Base-by-base conservation (phyloP, 495 filamentous ascomycete genomes). In the Penicillium simplicissimum region DNA sequence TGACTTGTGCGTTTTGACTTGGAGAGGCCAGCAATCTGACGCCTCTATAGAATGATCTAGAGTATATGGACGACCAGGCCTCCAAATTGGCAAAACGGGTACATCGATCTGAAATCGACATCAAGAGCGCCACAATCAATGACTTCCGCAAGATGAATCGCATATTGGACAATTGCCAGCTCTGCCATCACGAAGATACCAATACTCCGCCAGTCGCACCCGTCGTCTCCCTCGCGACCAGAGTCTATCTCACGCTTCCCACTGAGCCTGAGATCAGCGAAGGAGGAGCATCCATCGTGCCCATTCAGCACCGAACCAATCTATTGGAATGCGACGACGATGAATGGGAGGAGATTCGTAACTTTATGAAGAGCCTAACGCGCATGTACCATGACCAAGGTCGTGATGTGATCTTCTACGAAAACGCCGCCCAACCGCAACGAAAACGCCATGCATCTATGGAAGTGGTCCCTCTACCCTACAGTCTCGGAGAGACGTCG, bases 311-410 rank as follows among this genome's bases (percentile, higher is more conserved):
- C 72, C 88, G 88, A 45, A 85, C 83, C 34, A 98, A 98, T 71
- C 85, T 98, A 13, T 81, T 98, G 23, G 95, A 97, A 75, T 98
- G 96, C 70, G 96, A 98, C 70, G 96, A 98, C 70, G 96, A 98
- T 68, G 95, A 98, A 73, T 98, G 96, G 95, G 95, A 98, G 67
- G 95, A 98, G 71, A 91, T 98, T 40, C 88, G 93, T 47, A 98
- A 98, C 74, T 98, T 98, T 75, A 98, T 98, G 93, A 98, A 98
- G 78, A 90, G 85, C 69, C 84, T 98, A 34, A 97, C 88, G 2
- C 87, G 93, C 51, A 86, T 96, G 85, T 98, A 98, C 73, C 90
- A 93, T 75, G 88, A 91, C 31, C 92, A 95, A 69, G 92, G 90
- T 31, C 87, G 89, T 38, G 91, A 92, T 68, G 96, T 98, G 3